Base-by-base conservation (phyloP, 495 filamentous ascomycete species). In the Penicillium antarcticum region DNA sequence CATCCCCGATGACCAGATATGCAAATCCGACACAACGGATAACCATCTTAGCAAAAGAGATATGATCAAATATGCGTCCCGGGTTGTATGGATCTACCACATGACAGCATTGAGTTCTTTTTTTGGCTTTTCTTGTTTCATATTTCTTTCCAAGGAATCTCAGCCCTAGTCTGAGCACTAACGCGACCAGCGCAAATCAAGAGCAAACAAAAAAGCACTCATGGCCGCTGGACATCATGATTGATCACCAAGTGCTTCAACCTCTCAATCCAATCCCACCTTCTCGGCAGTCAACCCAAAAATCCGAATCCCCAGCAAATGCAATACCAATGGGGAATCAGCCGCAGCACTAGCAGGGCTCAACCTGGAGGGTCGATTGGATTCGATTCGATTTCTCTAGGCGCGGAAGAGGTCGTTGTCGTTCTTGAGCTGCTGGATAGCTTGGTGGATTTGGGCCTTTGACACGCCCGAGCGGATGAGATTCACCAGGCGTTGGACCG, bases 391-490 rank as follows among this genome's bases (percentile, higher is more conserved):
- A 23, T 10, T 8, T 7, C 26, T 29, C 26, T 29, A 29, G 26
- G 26, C 5, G 26, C 8, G 26, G 26, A 1, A 7, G 4, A 23
- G 21, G 21, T 18, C 31, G 10, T 4, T n/a, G 40, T 21, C 48
- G 9, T 24, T 34, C 23, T 40, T 37, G 5, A 59, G 14, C 13
- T 54, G 50, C 5, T 65, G 52, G 48, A 74, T 37, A 2, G 46
- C 43, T 4, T 49, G 38, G 24, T 64, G 63, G 18, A 74, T 71
- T 5, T 68, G 54, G 42, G 55, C 31, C 14, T 68, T 48, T 12
- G 69, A 68, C 21, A 64, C 69, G 17, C 68, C 66, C 10, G 69
- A 58, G 31, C 69, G 71, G 44, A 74, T 68, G 42, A 59, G 43
- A 4, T 57, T 40, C 41, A 74, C 45, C 37, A 74, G 26, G n/a